Percentiles rank a stretch among this genome's conserved stretches.
phyloP scores from a whole-genome alignment of 2,329 filamentous ascomycete species.

The Zymoseptoria crescenta region DNA sequence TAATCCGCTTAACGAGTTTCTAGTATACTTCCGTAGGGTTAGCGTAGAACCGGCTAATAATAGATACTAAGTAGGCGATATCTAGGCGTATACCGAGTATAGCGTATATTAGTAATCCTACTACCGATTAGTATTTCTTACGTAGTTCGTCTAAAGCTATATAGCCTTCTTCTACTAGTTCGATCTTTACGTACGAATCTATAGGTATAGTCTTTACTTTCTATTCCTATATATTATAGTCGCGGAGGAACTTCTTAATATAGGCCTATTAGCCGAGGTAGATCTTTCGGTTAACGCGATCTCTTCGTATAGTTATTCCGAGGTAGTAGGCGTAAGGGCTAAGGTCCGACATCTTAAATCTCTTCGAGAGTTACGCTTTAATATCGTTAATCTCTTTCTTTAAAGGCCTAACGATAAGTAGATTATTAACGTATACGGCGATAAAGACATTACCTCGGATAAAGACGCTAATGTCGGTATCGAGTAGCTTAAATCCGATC shows the following conservation, averaged over 20 bases:
- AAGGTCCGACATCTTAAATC: conserved; percentile 10
- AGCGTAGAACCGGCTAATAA: conserved; percentile 6
- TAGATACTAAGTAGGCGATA: conserved; percentile 11
- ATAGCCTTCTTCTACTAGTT: not conserved
- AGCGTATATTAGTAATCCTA: not conserved
- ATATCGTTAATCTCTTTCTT: conserved; percentile 1
- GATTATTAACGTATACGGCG: conserved; percentile 9
- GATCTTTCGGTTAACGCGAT: conserved; percentile 5
- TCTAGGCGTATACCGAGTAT: not conserved
- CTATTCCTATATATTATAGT: not conserved
- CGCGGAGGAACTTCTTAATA: not conserved
- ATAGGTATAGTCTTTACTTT: not conserved
- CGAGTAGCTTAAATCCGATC: not conserved
- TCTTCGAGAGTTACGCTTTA: not conserved
- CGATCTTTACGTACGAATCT: not conserved
- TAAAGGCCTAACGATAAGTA: conserved; percentile 6
- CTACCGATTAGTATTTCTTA: not conserved
- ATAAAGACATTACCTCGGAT: conserved; percentile 1
- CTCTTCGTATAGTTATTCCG: no score
- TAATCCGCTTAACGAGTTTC: not conserved
- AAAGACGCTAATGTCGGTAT: conserved; percentile 5
- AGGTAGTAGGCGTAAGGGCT: conserved; percentile 4
- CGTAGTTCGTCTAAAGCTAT: not conserved
- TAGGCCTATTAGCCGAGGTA: not conserved
- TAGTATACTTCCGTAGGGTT: conserved; percentile 12